Evolutionary conservation across 2,329 filamentous ascomycete species (phyloP).

Genomic region (Rhinocladiella mackenziei): DNA sequence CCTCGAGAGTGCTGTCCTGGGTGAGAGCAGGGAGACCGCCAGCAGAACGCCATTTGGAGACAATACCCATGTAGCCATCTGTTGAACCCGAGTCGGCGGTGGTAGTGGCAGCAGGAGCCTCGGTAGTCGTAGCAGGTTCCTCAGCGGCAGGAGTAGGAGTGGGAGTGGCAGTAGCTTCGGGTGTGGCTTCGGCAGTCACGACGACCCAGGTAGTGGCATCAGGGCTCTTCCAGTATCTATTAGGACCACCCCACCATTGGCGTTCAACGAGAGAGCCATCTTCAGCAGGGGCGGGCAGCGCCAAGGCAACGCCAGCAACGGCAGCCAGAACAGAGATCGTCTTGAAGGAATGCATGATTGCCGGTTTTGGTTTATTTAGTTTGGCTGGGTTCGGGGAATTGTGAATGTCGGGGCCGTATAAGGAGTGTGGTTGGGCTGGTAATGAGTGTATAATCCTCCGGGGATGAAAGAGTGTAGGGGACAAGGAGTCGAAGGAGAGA

Average conservation of each 20-base stretch:
- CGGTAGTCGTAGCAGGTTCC: background rate
- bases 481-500: conserved; percentile 15
- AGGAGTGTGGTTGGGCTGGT: background rate
- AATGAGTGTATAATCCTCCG: conserved; percentile 25
- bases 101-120: background rate
- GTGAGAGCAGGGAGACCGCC: conserved; percentile 20
- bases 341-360: conserved; percentile 23
- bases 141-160: background rate
- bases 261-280: conserved; percentile 11
- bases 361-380: conserved; percentile 3
- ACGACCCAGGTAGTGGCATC: conserved; percentile 12
- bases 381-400: conserved; percentile 2
- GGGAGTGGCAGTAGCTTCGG: conserved; percentile 6
- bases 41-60: conserved; percentile 23
- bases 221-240: conserved; percentile 16
- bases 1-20: conserved; percentile 23
- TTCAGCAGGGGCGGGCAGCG: conserved; percentile 28
- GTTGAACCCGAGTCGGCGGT: background rate
- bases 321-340: conserved; percentile 33
- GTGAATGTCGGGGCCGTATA: conserved; percentile 10
- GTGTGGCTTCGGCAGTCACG: conserved; percentile 12
- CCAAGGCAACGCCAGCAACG: conserved; percentile 30
- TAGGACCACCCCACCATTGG: conserved; percentile 13
- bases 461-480: conserved; percentile 26
- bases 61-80: conserved; percentile 25